A percentile compares a stretch with the other conserved stretches of the same genome.
phyloP scores from a whole-genome alignment of 176 grass and related monocot species.

The Juncus inflexus region DNA sequence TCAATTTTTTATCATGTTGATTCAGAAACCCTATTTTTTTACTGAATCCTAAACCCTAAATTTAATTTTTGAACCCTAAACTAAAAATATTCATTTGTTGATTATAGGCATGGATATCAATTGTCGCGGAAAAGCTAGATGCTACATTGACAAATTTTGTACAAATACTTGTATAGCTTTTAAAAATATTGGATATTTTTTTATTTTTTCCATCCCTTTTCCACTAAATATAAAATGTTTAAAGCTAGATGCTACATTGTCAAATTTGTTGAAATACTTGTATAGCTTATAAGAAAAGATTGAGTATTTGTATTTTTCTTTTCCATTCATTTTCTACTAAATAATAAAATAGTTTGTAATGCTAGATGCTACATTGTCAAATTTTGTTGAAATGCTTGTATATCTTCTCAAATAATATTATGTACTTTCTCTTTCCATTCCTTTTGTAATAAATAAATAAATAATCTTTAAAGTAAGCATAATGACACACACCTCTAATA shows the following conservation, averaged over 20 bases:
- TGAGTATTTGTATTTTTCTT: neutral
- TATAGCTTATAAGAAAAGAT: conserved; percentile 2
- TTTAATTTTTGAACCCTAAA: neutral
- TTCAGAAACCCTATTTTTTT: neutral
- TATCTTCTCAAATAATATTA: conserved; percentile 11
- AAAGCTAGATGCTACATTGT: conserved; percentile 58
- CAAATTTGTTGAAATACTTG: too few relatives aligned
- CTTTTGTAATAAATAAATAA: neutral
- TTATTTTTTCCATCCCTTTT: neutral
- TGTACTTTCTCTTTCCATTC: neutral
- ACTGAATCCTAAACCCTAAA: neutral
- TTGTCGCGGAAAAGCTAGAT: conserved; percentile 78
- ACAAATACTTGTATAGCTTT: neutral
- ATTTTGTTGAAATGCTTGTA: conserved; percentile 11
- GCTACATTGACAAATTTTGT: conserved; percentile 27
- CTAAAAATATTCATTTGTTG: conserved; percentile 8
- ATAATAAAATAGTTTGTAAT: too few relatives aligned
- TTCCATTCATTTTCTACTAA: too few relatives aligned
- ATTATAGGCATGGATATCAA: conserved; percentile 79
- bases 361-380: conserved; percentile 70
- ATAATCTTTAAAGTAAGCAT: neutral
- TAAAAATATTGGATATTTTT: neutral
- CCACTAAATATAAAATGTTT: neutral
- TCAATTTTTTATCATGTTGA: neutral
- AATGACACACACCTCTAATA: too few relatives aligned